phyloP scores from a whole-genome alignment of 2,329 filamentous ascomycete genomes.

The Graphilbum fragrans region DNA sequence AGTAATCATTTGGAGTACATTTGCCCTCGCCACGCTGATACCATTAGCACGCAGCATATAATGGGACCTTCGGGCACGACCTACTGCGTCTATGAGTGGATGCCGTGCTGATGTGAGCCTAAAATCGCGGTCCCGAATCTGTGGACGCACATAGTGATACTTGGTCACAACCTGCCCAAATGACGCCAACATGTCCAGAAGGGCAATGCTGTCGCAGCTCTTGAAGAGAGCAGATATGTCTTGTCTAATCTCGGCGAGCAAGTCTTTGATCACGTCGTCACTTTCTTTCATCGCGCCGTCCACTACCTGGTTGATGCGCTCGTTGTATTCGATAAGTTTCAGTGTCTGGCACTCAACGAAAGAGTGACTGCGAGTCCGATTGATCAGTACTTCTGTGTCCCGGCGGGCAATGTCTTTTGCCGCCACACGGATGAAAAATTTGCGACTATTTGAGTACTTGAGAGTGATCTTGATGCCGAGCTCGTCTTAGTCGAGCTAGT shows the following conservation, averaged over 20 bases:
- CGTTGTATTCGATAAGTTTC: slow-evolving; percentile 68
- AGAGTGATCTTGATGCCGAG: slow-evolving; percentile 22
- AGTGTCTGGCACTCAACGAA: slow-evolving; percentile 80
- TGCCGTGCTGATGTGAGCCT: slow-evolving; percentile 67
- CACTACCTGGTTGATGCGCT: slow-evolving; percentile 66
- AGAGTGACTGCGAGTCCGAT: slow-evolving; percentile 59
- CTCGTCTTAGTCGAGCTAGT: slow-evolving; percentile 15
- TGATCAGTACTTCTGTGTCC: slow-evolving; percentile 47
- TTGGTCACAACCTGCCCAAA: slow-evolving; percentile 62
- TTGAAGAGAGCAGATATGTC: slow-evolving; percentile 67
- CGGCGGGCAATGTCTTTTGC: slow-evolving; percentile 48
- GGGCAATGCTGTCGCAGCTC: slow-evolving; percentile 73
- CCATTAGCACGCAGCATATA: background rate
- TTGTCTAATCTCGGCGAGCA: slow-evolving; percentile 60
- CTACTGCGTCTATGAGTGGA: slow-evolving; percentile 58
- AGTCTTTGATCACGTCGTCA: slow-evolving; percentile 59
- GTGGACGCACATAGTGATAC: slow-evolving; percentile 48
- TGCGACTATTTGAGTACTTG: slow-evolving; percentile 64
- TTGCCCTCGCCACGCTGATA: slow-evolving; percentile 26
- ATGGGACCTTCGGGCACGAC: slow-evolving; percentile 15
- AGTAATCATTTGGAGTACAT: slow-evolving; percentile 85
- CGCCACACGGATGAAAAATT: slow-evolving; percentile 65
- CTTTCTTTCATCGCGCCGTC: slow-evolving; percentile 76
- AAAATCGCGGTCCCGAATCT: slow-evolving; percentile 49
- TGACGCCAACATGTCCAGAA: slow-evolving; percentile 73